phyloP scores from a whole-genome alignment of 345 rosid genomes.

The Arabidopsis arenosa region DNA sequence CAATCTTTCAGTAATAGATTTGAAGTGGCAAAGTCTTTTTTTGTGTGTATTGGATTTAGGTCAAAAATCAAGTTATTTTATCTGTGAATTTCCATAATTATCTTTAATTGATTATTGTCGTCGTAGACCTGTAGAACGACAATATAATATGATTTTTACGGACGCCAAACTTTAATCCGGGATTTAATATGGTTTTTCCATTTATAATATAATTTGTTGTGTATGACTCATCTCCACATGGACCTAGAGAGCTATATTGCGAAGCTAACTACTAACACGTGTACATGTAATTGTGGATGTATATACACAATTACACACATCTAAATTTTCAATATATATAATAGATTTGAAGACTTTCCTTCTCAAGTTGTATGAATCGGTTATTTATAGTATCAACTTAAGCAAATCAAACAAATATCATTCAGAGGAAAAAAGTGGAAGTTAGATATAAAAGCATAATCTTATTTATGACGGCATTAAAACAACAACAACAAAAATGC shows the following conservation, averaged over 20 bases:
- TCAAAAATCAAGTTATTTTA: not conserved
- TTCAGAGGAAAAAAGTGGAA: not conserved
- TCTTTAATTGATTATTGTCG: not conserved
- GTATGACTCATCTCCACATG: slow-evolving; percentile 40
- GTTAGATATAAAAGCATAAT: not conserved
- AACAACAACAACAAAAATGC: not conserved
- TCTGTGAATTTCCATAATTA: not conserved
- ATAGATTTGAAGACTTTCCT: not conserved
- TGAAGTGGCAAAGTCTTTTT: not conserved
- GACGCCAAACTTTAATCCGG: too few species aligned
- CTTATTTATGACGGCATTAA: not conserved
- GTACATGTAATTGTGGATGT: not conserved
- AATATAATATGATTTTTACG: not conserved
- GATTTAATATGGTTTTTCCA: too few species aligned
- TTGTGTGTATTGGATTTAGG: too few species aligned
- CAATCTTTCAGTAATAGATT: not conserved
- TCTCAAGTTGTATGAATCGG: slow-evolving; percentile 1
- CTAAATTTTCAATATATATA: too few species aligned
- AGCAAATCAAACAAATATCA: slow-evolving; percentile 2
- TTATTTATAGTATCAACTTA: not conserved
- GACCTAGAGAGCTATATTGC: slow-evolving; percentile 27
- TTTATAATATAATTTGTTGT: too few species aligned
- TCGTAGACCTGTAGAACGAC: not conserved
- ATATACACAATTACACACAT: too few species aligned
- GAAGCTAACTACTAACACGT: slow-evolving; percentile 12